These are phyloP conservation scores for Microascus cirrosus DNA, from an alignment of 2,329 filamentous ascomycete species.

Conservation along the genomic window DNA sequence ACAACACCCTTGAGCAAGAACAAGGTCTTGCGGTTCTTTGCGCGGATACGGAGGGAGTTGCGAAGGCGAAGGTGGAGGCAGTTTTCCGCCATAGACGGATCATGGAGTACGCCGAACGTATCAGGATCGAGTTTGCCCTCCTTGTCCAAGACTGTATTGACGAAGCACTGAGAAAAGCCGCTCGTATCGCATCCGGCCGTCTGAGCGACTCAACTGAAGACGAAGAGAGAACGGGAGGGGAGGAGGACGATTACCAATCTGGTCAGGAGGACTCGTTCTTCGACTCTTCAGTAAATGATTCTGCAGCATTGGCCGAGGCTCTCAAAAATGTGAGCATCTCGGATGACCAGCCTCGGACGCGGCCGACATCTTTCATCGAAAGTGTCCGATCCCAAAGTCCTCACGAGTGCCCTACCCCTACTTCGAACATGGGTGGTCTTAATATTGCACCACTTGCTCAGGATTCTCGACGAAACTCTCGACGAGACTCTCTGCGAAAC, in stretches of 20 bases:
- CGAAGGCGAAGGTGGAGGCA: constrained; percentile 83
- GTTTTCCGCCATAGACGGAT: constrained; percentile 86
- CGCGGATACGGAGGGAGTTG: constrained; percentile 75
- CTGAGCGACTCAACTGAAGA: constrained; percentile 65
- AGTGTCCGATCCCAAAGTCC: constrained; percentile 86
- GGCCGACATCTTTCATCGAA: constrained; percentile 40
- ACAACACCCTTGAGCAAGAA: constrained; percentile 85
- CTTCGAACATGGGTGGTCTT: constrained; percentile 56
- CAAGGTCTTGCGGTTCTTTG: constrained; percentile 82
- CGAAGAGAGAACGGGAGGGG: constrained; percentile 33
- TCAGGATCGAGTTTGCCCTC: constrained; percentile 85
- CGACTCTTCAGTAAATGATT: constrained; percentile 44
- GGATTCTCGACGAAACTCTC: constrained; percentile 39
- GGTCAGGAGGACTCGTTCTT: constrained; percentile 44
- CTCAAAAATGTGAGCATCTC: constrained; percentile 31
- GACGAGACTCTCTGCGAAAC: constrained; percentile 39
- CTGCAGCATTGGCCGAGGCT: constrained; percentile 45
- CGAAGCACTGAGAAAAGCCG: constrained; percentile 80
- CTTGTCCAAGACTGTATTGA: constrained; percentile 94
- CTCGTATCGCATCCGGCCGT: constrained; percentile 74
- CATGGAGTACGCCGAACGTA: constrained; percentile 90
- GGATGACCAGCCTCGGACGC: constrained; percentile 39
- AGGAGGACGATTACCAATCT: constrained; percentile 10
- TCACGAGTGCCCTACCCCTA: constrained; percentile 79
- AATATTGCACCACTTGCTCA: not conserved